Evolutionary conservation across 2,329 filamentous ascomycete genomes (phyloP).

Genomic region (Lecanosticta acicola): DNA sequence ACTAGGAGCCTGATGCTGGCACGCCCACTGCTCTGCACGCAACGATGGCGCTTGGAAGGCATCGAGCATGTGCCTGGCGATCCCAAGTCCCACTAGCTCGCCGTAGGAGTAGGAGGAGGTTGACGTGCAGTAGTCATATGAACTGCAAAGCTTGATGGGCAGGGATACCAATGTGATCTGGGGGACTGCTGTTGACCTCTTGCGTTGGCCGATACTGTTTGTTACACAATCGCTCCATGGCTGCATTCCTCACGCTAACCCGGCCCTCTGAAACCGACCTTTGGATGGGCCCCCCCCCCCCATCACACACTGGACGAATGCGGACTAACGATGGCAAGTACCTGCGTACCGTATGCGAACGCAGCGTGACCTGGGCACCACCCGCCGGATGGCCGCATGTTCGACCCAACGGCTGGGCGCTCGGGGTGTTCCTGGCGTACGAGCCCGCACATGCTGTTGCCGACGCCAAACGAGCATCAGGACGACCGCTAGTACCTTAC

Average conservation of each 20-base stretch:
- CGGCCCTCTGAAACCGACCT: slow-evolving; percentile 20
- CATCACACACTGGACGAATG: slow-evolving; percentile 14
- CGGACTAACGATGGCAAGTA: slow-evolving; percentile 20
- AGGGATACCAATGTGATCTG: slow-evolving; percentile 18
- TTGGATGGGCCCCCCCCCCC: slow-evolving; percentile 8
- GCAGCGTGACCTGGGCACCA: slow-evolving; percentile 27
- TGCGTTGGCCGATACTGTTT: slow-evolving; percentile 14
- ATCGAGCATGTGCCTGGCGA: slow-evolving; percentile 19
- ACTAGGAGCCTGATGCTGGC: slow-evolving; percentile 20
- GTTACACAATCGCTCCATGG: slow-evolving; percentile 20
- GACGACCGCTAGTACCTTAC: neutral
- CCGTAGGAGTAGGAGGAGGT: slow-evolving; percentile 16
- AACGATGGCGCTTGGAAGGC: neutral
- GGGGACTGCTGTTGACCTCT: slow-evolving; percentile 12
- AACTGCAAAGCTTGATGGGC: slow-evolving; percentile 18
- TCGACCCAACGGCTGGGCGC: slow-evolving; percentile 22
- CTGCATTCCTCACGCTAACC: slow-evolving; percentile 27
- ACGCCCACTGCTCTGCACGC: slow-evolving; percentile 15
- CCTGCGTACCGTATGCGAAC: slow-evolving; percentile 31
- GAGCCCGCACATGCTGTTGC: slow-evolving; percentile 18
- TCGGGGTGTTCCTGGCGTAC: slow-evolving; percentile 25
- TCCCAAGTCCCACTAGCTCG: slow-evolving; percentile 18
- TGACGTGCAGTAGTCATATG: slow-evolving; percentile 28
- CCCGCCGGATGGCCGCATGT: slow-evolving; percentile 29
- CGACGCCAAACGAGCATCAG: neutral